Conservation (phyloP, 2,329 filamentous ascomycete genomes). For the Neonectria punicea region DNA sequence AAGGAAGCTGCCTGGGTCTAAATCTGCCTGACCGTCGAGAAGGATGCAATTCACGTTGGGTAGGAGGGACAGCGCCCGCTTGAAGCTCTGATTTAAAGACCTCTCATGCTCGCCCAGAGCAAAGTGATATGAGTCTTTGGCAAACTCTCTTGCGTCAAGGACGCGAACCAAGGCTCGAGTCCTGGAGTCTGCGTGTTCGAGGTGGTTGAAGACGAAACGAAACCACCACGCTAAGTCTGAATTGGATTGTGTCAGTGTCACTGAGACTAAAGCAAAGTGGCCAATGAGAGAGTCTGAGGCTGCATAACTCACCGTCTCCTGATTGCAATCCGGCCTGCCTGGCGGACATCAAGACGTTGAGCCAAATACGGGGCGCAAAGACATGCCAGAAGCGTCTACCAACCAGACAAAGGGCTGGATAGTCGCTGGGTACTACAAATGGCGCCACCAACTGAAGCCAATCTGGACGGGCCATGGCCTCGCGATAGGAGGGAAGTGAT, state of each 20-base stretch:
- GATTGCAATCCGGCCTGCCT: constrained; percentile 54
- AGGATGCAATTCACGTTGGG: constrained; percentile 59
- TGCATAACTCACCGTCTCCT: constrained; percentile 54
- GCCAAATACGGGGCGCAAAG: constrained; percentile 65
- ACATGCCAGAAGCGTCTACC: constrained; percentile 57
- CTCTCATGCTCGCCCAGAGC: constrained; percentile 51
- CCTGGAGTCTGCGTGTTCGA: constrained; percentile 46
- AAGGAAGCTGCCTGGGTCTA: constrained; percentile 54
- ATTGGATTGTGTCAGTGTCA: constrained; percentile 19
- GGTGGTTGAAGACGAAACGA: constrained; percentile 55
- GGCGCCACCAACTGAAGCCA: constrained; percentile 62
- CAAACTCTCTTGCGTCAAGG: constrained; percentile 60
- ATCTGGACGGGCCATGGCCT: constrained; percentile 58
- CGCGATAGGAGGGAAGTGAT: constrained; percentile 63
- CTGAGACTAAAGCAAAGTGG: neutral
- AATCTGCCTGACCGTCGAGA: constrained; percentile 58
- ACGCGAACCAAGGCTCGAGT: constrained; percentile 58
- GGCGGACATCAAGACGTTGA: constrained; percentile 56
- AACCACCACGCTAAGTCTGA: constrained; percentile 62
- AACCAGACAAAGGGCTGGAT: constrained; percentile 60
- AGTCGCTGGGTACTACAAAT: constrained; percentile 55
- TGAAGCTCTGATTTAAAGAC: constrained; percentile 52
- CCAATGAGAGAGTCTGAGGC: neutral
- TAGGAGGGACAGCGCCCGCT: constrained; percentile 51
- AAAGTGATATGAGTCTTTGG: constrained; percentile 53